Conservation (phyloP, 73 alveolate species). For the Vitrella brassicaformis region DNA sequence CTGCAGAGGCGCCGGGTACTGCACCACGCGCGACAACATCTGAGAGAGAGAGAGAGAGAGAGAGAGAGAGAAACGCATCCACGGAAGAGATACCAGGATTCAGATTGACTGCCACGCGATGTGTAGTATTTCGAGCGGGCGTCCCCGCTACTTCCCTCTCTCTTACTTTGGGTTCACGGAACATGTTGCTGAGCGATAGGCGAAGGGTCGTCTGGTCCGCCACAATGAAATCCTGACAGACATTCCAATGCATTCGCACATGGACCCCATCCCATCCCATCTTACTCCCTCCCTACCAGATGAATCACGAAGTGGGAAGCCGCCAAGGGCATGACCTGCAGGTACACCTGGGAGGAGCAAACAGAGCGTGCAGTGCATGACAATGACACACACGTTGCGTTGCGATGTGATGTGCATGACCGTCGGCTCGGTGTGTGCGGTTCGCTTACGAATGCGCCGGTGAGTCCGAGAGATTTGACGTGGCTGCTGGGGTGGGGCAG, state of each 20-base stretch:
- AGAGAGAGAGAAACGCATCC: background rate
- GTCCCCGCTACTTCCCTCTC: constrained; percentile 60
- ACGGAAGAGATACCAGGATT: background rate
- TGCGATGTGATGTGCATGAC: no score
- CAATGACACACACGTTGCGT: no score
- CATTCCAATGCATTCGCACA: no score
- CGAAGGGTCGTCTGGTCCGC: constrained; percentile 44
- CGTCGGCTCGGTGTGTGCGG: no score
- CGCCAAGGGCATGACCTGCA: no score
- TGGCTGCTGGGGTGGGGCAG: constrained; percentile 58
- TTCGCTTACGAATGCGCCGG: constrained; percentile 62
- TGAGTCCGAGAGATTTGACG: constrained; percentile 49
- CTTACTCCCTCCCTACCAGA: no score
- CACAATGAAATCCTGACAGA: constrained; percentile 48
- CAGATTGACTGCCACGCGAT: constrained; percentile 28
- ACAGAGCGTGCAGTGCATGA: no score
- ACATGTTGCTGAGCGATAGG: constrained; percentile 49
- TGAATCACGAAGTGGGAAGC: constrained; percentile 65
- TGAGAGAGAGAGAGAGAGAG: background rate
- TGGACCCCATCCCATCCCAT: no score
- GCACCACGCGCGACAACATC: no score
- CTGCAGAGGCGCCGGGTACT: background rate
- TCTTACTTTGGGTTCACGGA: constrained; percentile 44
- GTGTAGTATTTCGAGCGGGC: no score
- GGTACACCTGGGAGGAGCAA: no score